Evolutionary conservation across 2,329 filamentous ascomycete species (phyloP).

Genomic region (Xylaria sp.): DNA sequence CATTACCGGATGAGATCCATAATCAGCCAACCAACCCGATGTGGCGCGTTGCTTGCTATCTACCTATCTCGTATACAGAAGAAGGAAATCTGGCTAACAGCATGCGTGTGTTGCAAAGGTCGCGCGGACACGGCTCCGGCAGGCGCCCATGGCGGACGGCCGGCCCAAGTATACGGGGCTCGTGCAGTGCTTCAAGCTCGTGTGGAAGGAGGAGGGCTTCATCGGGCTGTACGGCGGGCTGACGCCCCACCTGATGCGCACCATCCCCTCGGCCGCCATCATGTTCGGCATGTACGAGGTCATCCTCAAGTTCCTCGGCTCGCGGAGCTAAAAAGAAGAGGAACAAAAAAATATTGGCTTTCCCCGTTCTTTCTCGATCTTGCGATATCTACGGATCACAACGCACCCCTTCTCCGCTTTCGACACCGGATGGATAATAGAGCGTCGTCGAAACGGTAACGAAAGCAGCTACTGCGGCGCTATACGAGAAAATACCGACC

Average conservation of each 20-base stretch:
- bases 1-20: no score
- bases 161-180: conserved; percentile 85
- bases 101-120: conserved; percentile 60
- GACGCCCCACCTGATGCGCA: conserved; percentile 87
- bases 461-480: no score
- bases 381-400: no score
- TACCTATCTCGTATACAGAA: neutral
- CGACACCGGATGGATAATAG: no score
- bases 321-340: conserved; percentile 33
- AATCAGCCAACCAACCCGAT: conserved; percentile 14
- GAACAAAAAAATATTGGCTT: no score
- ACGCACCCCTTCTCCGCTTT: no score
- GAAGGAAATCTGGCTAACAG: conserved; percentile 4
- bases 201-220: conserved; percentile 88
- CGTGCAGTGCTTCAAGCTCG: conserved; percentile 82
- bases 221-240: conserved; percentile 86
- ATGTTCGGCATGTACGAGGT: conserved; percentile 90
- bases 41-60: neutral
- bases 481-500: no score
- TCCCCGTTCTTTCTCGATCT: no score
- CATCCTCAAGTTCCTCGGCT: conserved; percentile 46
- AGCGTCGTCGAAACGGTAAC: no score
- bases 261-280: conserved; percentile 89
- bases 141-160: conserved; percentile 74
- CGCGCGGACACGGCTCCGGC: conserved; percentile 80